phyloP scores from a whole-genome alignment of 2,329 filamentous ascomycete genomes.

The Phoma sp. region DNA sequence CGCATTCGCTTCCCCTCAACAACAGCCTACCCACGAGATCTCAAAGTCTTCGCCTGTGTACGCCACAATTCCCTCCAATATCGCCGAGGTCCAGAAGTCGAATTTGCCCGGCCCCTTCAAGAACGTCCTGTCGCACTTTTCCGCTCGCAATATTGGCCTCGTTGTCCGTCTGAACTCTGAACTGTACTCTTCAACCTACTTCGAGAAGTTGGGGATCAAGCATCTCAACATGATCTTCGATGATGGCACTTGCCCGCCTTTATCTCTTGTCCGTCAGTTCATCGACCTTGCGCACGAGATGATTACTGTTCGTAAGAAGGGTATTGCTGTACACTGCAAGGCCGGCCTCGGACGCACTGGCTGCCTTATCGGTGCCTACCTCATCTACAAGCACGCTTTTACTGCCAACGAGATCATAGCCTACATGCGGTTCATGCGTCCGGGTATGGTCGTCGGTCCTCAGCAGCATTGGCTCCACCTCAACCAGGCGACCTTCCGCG shows the following conservation, averaged over 20 bases:
- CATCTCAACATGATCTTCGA: conserved; percentile 99
- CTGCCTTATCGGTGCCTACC: conserved; percentile 94
- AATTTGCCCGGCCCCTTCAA: conserved; percentile 87
- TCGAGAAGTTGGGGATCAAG: conserved; percentile 91
- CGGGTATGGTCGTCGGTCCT: conserved; percentile 97
- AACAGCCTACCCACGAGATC: conserved; percentile 75
- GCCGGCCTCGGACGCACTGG: conserved; percentile 94
- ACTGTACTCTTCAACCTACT: conserved; percentile 96
- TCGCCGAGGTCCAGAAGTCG: conserved; percentile 74
- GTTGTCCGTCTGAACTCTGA: conserved; percentile 96
- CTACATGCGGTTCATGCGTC: conserved; percentile 99
- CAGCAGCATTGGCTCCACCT: conserved; percentile 99
- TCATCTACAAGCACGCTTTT: conserved; percentile 97
- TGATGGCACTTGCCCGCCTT: conserved; percentile 91
- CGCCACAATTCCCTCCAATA: conserved; percentile 73
- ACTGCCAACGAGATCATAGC: conserved; percentile 97
- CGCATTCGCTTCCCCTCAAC: conserved; percentile 94
- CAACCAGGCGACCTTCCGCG: conserved; percentile 95
- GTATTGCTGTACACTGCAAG: conserved; percentile 98
- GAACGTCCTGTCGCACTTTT: conserved; percentile 91
- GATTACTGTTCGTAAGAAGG: conserved; percentile 88
- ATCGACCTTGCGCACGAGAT: conserved; percentile 93
- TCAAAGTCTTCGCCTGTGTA: conserved; percentile 75
- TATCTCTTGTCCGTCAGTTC: conserved; percentile 90
- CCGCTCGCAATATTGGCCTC: conserved; percentile 84